Base-by-base conservation (phyloP, 1,139 yeast genomes). In the Blastobotrys aristatus region DNA sequence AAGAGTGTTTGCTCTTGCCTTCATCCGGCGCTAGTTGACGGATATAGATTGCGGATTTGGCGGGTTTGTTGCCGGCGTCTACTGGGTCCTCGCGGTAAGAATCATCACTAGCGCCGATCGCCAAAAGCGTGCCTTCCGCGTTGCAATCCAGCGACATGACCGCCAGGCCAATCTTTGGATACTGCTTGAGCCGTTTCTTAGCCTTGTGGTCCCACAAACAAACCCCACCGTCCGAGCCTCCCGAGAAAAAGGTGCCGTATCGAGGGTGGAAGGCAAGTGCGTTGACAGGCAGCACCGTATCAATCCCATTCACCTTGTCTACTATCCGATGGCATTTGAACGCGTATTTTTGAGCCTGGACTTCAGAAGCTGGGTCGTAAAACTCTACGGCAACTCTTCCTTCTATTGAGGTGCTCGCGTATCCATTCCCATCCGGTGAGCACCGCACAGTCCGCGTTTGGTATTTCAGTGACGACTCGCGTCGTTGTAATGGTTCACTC, bases 371-470 rank as follows among this genome's bases (percentile, higher is more conserved):
- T 2, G 76, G 72, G 48, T 82, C 79, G 50, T 82, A 79, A 60
- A 76, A 83, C 55, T 88, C 96, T 34, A 90, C 77, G 0, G 95
- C 84, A 0, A 87, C 92, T 40, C 96, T 71, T 0, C 97, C 97
- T 57, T 89, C 97, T 13, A 88, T 75, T 2, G 95, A 83, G n/a
- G 90, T 74, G 35, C 84, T 76, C 0, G 86, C 89, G 62, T 80
- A 88, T 0, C 95, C 95, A 36, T 70, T 67, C 2, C 77, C 77
- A 20, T 67, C 67, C 0, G 88, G 86, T 54, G 81, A 73, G 44
- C 83, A 71, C 52, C 73, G 72, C 24, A 88, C 59, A 34, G 79
- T 79, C 43, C 82, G 71, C 2, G 87, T 80, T 62, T 86, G 94
- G 59, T 79, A 81, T 57, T 82, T 80, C 48, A 88, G 72, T 0